These are phyloP conservation scores for Schwanniomyces pseudopolymorphus DNA, from an alignment of 805 yeast genomes.

Conservation along the genomic window DNA sequence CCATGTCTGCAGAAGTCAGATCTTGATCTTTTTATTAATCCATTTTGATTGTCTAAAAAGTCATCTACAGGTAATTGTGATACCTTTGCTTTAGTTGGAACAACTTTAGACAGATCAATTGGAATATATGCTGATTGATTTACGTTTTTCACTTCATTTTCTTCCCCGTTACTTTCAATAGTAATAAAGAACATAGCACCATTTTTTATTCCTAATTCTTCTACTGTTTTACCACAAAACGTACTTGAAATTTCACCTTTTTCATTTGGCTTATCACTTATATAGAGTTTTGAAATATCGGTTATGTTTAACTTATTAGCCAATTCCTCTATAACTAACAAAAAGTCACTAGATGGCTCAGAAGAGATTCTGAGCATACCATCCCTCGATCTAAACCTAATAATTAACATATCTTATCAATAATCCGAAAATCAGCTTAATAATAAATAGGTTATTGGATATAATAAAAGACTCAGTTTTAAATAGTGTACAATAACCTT, in stretches of 20 bases:
- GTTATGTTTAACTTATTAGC: slow-evolving; percentile 18
- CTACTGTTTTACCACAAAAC: slow-evolving; percentile 36
- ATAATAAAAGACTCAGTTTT: neutral
- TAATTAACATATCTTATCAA: slow-evolving; percentile 18
- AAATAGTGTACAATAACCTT: no score
- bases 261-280: slow-evolving; percentile 48
- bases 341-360: slow-evolving; percentile 45
- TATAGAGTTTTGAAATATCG: slow-evolving; percentile 23
- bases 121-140: neutral
- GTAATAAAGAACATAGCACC: slow-evolving; percentile 56
- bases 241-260: slow-evolving; percentile 39
- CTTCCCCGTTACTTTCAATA: slow-evolving; percentile 20
- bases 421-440: neutral
- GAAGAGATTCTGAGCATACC: slow-evolving; percentile 74
- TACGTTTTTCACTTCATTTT: neutral
- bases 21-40: slow-evolving; percentile 65
- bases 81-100: slow-evolving; percentile 15
- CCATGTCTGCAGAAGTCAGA: slow-evolving; percentile 79
- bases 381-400: slow-evolving; percentile 80
- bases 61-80: slow-evolving; percentile 68
- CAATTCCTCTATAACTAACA: slow-evolving; percentile 42
- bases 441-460: neutral
- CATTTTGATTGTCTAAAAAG: slow-evolving; percentile 61
- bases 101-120: neutral
- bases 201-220: slow-evolving; percentile 51